phyloP scores from a whole-genome alignment of 2,329 filamentous ascomycete species.

The Cladosporium sp. region DNA sequence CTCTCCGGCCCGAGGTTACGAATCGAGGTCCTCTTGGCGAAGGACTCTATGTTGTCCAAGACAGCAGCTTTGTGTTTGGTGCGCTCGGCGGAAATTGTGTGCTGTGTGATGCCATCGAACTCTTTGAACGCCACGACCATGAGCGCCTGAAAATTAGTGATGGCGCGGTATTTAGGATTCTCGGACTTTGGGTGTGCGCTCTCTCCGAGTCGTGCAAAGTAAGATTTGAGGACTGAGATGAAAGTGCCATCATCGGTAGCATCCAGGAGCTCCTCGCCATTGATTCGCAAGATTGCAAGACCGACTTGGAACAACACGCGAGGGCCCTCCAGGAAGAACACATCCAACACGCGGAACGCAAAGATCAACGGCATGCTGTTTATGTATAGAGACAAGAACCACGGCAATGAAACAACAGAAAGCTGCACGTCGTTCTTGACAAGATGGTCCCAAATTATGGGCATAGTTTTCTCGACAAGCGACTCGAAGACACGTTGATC shows the following conservation, averaged over 20 bases:
- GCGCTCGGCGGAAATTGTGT: slow-evolving; percentile 82
- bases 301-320: slow-evolving; percentile 98
- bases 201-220: slow-evolving; percentile 89
- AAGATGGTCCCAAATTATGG: slow-evolving; percentile 96
- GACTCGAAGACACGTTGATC: slow-evolving; percentile 98
- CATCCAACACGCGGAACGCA: slow-evolving; percentile 91
- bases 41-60: slow-evolving; percentile 92
- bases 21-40: slow-evolving; percentile 94
- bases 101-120: slow-evolving; percentile 91
- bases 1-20: slow-evolving; percentile 93
- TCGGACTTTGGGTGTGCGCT: slow-evolving; percentile 94
- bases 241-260: slow-evolving; percentile 93
- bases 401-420: slow-evolving; percentile 92
- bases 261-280: slow-evolving; percentile 91
- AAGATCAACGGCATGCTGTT: slow-evolving; percentile 99
- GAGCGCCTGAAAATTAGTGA: slow-evolving; percentile 93
- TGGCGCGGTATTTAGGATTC: slow-evolving; percentile 87
- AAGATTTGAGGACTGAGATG: slow-evolving; percentile 90
- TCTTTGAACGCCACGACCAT: slow-evolving; percentile 99
- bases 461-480: slow-evolving; percentile 98
- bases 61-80: slow-evolving; percentile 92
- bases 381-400: slow-evolving; percentile 97
- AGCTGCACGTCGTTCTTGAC: slow-evolving; percentile 94
- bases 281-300: slow-evolving; percentile 92
- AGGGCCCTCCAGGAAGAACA: slow-evolving; percentile 96